Evolutionary conservation across 345 rosid genomes (phyloP), one percentile per base, ranked within the genome.

Genomic region (Pistacia vera): DNA sequence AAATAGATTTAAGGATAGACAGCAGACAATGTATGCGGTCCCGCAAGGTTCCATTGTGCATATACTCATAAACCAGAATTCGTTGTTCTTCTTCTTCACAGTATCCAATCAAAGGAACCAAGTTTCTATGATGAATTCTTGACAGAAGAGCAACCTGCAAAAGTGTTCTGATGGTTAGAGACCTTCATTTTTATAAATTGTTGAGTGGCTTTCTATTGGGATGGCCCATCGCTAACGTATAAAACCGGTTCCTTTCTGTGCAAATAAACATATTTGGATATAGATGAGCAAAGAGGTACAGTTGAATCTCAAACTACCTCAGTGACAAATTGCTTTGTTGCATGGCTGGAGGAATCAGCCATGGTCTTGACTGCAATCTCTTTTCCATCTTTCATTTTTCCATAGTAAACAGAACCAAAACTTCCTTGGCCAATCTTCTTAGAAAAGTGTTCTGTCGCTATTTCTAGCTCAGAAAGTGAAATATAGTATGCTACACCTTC

Each of bases 81-180:
- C 93, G 84, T 52, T 88, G 84, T 51, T 89, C 81, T 54, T 85
- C 93, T 82, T 97, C 98, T 81, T 97, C 94, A 67, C 99, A 97
- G 78, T 88, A 94, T 81, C 99, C 98, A 72, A 97, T 91, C 79
- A 97, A 79, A 54, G 98, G 97, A 75, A 97, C 98, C 88, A 97
- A 88, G 83, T 97, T 92, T 75, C 98, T 87, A 77, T 97, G 99
- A 82, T 97, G 98, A 76, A 97, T 97, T 85, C 98, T 94, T 7
- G 99, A 97, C 86, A 97, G 80, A 1, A 96, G 90, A 18, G 99
- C 93, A 75, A 93, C 90, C 98, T 93, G 86, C 83, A 88, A 49
- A 60, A 8, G 58, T 36, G 36, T 49, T 75, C 33, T 20, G 60
- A 11, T 22, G 56, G 57, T 74, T 30, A 77, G 64, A 63, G 41